phyloP scores from a whole-genome alignment of 129 eudicot genomes.

The Centrapalus pauciflorus region DNA sequence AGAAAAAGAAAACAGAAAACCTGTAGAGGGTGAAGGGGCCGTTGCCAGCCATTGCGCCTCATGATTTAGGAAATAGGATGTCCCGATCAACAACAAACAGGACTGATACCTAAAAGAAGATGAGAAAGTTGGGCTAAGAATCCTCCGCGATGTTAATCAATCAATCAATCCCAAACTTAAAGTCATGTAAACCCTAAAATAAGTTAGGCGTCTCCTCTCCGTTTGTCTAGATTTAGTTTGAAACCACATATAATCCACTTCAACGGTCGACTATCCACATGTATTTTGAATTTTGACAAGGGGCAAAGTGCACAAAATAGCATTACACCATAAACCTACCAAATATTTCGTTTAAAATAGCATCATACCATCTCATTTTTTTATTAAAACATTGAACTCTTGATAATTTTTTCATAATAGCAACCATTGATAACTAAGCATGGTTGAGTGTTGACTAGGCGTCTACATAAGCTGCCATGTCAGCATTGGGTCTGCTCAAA shows the following conservation, averaged over 20 bases:
- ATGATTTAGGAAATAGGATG: conserved; percentile 6
- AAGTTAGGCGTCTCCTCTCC: background rate
- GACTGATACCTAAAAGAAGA: background rate
- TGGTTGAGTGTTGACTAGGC: no score
- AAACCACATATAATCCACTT: background rate
- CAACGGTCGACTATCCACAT: conserved; percentile 21
- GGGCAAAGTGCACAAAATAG: no score
- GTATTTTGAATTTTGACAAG: conserved; percentile 17
- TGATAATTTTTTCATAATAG: no score
- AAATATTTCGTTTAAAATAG: no score
- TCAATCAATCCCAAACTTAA: no score
- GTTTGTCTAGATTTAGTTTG: conserved; percentile 4
- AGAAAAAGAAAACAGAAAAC: conserved; percentile 16
- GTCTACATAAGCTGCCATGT: no score
- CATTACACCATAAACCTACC: no score
- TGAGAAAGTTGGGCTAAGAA: conserved; percentile 11
- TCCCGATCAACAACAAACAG: background rate
- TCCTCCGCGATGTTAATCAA: background rate
- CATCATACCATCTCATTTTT: no score
- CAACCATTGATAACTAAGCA: no score
- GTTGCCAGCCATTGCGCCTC: conserved; percentile 96
- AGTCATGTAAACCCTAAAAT: conserved; percentile 2
- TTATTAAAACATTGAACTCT: no score
- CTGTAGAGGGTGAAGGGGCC: conserved; percentile 94
- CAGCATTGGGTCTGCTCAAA: no score